These are phyloP conservation scores for Decorospora gaudefroyi DNA, from an alignment of 2,329 filamentous ascomycete genomes.

Conservation along the genomic window DNA sequence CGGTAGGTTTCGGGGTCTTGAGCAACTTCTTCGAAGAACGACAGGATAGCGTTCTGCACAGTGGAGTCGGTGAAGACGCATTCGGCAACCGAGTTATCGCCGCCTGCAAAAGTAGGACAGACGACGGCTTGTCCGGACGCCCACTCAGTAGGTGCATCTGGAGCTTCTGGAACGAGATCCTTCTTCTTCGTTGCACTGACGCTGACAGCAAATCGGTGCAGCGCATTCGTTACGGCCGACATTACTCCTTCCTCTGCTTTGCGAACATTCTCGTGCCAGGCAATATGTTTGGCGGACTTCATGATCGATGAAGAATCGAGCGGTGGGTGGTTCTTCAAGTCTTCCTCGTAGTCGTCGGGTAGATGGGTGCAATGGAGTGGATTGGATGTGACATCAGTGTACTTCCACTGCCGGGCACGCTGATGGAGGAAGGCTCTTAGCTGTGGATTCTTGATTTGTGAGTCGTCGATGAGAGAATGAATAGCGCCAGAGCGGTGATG, in stretches of 20 bases:
- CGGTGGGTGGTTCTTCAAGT: not conserved
- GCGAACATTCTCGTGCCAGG: slow-evolving; percentile 21
- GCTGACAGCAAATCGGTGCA: slow-evolving; percentile 14
- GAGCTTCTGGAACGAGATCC: not conserved
- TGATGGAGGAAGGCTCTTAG: slow-evolving; percentile 40
- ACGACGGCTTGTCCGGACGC: slow-evolving; percentile 32
- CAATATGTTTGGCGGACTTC: slow-evolving; percentile 9
- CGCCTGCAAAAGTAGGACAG: slow-evolving; percentile 64
- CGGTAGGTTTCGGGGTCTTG: slow-evolving; percentile 46
- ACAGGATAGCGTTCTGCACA: slow-evolving; percentile 59
- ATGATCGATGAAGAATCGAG: not conserved
- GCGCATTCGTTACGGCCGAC: slow-evolving; percentile 10
- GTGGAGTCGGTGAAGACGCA: slow-evolving; percentile 59
- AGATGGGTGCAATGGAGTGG: slow-evolving; percentile 32
- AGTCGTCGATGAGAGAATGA: slow-evolving; percentile 25
- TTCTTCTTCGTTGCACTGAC: not conserved
- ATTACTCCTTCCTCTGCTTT: not conserved
- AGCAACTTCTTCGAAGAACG: slow-evolving; percentile 65
- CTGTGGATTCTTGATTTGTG: slow-evolving; percentile 29
- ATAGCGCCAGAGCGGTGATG: slow-evolving; percentile 43
- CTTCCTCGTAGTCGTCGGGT: slow-evolving; percentile 24
- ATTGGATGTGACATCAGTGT: slow-evolving; percentile 17
- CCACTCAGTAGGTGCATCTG: slow-evolving; percentile 14
- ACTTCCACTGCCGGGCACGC: slow-evolving; percentile 43
- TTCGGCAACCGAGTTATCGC: slow-evolving; percentile 64